A percentile compares a stretch with the other conserved stretches of the same genome.
These are phyloP conservation scores for Irineochytrium annulatum DNA, from an alignment of 192 early-diverging fungal species.

Conservation along the genomic window DNA sequence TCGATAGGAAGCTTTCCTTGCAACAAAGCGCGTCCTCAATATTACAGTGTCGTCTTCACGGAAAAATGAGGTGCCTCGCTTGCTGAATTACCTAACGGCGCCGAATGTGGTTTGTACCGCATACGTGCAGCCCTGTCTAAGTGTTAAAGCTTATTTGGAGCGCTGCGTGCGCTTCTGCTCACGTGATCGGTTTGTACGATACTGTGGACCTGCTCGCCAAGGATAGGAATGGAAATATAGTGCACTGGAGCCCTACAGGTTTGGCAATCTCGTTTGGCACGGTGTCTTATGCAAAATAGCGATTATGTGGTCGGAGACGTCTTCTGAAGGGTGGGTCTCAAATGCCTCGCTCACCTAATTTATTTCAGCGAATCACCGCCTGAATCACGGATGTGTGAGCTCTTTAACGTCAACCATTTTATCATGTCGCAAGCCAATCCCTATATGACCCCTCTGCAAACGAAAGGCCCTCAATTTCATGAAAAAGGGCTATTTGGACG, in stretches of 20 bases:
- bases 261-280: neutral
- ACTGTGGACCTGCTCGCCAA: slow-evolving; percentile 68
- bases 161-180: slow-evolving; percentile 72
- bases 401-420: slow-evolving; percentile 83
- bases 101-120: slow-evolving; percentile 63
- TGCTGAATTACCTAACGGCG: slow-evolving; percentile 73
- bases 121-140: neutral
- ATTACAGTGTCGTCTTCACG: slow-evolving; percentile 70
- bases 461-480: slow-evolving; percentile 34
- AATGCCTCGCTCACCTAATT: neutral
- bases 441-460: slow-evolving; percentile 63
- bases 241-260: slow-evolving; percentile 59
- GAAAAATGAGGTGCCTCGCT: slow-evolving; percentile 69
- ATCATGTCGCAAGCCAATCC: slow-evolving; percentile 76
- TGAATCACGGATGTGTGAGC: slow-evolving; percentile 60
- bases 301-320: slow-evolving; percentile 63
- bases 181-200: slow-evolving; percentile 63
- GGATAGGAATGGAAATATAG: slow-evolving; percentile 60
- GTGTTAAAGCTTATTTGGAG: slow-evolving; percentile 66
- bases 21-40: slow-evolving; percentile 68
- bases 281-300: slow-evolving; percentile 27
- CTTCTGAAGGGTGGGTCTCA: slow-evolving; percentile 43
- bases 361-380: slow-evolving; percentile 51
- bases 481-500: slow-evolving; percentile 30
- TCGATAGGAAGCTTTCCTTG: slow-evolving; percentile 55